phyloP scores from a whole-genome alignment of 495 filamentous ascomycete genomes.

The Clohesyomyces aquaticus region DNA sequence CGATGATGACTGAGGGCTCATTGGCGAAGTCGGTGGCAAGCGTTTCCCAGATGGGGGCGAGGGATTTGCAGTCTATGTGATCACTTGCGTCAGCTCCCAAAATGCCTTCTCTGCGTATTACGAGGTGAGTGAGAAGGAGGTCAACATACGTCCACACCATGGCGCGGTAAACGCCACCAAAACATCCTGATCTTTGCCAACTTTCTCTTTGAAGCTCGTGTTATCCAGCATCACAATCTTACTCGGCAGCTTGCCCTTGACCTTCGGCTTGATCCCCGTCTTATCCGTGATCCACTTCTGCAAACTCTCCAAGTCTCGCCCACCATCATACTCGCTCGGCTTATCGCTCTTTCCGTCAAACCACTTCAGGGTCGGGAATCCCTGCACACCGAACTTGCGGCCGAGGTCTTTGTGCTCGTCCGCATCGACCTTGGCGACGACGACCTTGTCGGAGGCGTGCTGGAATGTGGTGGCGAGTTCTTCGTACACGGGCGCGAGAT shows the following conservation, averaged over 20 bases:
- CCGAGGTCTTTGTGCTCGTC: constrained; percentile 84
- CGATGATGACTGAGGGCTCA: constrained; percentile 79
- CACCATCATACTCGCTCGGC: constrained; percentile 83
- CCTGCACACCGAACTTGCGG: constrained; percentile 82
- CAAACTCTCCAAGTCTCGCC: constrained; percentile 86
- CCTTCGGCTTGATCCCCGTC: constrained; percentile 79
- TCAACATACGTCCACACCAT: constrained; percentile 90
- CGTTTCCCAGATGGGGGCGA: constrained; percentile 89
- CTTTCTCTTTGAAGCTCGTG: constrained; percentile 69
- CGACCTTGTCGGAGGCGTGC: constrained; percentile 77
- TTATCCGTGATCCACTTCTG: constrained; percentile 81
- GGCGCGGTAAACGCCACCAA: constrained; percentile 95
- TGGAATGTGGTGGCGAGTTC: constrained; percentile 79
- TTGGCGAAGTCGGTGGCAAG: constrained; percentile 79
- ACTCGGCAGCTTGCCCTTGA: constrained; percentile 70
- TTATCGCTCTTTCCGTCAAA: constrained; percentile 95
- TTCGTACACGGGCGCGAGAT: constrained; percentile 89
- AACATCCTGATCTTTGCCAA: constrained; percentile 88
- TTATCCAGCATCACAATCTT: constrained; percentile 81
- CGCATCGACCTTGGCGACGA: constrained; percentile 93
- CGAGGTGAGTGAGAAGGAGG: not conserved
- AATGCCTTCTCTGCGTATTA: no score
- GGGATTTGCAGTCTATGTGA: constrained; percentile 91
- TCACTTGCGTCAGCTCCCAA: no score
- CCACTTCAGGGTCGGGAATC: constrained; percentile 96